Evolutionary conservation across 108 stramenopile genomes (phyloP).

Genomic region (Skeletonema costatum): DNA sequence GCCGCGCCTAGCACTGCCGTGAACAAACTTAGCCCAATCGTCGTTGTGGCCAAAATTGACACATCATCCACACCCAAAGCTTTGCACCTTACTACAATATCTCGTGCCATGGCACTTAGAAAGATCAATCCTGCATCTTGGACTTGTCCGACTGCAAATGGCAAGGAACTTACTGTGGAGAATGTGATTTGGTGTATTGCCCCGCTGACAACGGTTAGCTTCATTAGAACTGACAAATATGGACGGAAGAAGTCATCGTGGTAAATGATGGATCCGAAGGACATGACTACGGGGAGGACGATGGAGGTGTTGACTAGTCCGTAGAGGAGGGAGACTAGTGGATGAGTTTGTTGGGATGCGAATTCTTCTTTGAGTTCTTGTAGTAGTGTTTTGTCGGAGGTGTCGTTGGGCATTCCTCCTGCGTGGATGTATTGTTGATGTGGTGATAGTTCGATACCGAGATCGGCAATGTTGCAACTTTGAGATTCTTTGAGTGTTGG

Average conservation of each 20-base stretch:
- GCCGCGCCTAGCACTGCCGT: conserved; percentile 87
- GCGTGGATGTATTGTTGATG: neutral
- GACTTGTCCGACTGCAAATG: conserved; percentile 95
- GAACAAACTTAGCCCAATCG: conserved; percentile 74
- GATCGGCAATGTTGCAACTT: neutral
- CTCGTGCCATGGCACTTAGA: conserved; percentile 83
- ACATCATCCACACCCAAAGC: conserved; percentile 48
- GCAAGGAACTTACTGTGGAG: conserved; percentile 76
- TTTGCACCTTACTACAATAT: conserved; percentile 65
- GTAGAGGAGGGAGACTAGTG: conserved; percentile 54
- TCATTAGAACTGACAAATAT: conserved; percentile 79
- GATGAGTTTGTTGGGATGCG: conserved; percentile 28
- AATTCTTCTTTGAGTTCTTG: conserved; percentile 17
- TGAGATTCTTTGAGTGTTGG: neutral
- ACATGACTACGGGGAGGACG: conserved; percentile 86
- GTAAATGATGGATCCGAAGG: conserved; percentile 89
- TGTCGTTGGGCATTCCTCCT: neutral
- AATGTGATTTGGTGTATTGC: conserved; percentile 95
- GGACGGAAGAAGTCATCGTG: conserved; percentile 78
- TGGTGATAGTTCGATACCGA: neutral
- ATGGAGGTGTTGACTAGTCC: conserved; percentile 82
- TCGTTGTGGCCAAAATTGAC: conserved; percentile 72
- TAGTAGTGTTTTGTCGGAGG: neutral
- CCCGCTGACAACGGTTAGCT: conserved; percentile 80
- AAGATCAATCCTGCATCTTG: conserved; percentile 99